Conservation (phyloP, 2,329 filamentous ascomycete genomes). For the Achaetomium macrosporum region DNA sequence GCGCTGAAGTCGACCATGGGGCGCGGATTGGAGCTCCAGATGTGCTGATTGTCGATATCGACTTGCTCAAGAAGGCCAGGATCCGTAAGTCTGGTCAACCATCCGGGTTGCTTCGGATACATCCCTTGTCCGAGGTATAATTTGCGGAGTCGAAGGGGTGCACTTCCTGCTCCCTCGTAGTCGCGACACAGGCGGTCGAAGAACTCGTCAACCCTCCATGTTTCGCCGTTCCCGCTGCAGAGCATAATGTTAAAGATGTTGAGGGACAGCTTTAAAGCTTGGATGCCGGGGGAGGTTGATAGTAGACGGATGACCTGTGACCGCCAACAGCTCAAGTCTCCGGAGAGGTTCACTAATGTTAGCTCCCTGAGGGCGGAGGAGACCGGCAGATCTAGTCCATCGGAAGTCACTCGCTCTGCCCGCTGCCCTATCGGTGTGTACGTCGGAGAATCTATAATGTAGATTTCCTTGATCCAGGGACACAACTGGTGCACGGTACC, state of each 20-base stretch:
- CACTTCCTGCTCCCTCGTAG: background rate
- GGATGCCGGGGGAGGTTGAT: background rate
- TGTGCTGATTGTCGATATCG: background rate
- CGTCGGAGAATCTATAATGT: background rate
- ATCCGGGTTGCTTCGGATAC: background rate
- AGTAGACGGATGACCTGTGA: background rate
- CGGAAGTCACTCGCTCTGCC: background rate
- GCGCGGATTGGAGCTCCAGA: no score
- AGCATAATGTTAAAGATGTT: background rate
- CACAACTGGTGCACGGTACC: background rate
- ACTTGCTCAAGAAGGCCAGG: background rate
- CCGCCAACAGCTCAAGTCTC: slow-evolving; percentile 2
- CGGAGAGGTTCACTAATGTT: background rate
- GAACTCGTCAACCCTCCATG: background rate
- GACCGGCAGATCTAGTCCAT: background rate
- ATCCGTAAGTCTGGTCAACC: background rate
- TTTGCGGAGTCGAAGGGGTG: background rate
- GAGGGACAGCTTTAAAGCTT: background rate
- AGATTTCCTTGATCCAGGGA: background rate
- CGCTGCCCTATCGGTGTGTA: background rate
- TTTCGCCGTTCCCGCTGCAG: background rate
- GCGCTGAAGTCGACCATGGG: background rate
- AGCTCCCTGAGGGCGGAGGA: slow-evolving; percentile 1
- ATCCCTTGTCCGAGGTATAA: background rate
- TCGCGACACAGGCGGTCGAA: background rate